Evolutionary conservation across 2,329 filamentous ascomycete species (phyloP).

Genomic region (Nakataea oryzae): DNA sequence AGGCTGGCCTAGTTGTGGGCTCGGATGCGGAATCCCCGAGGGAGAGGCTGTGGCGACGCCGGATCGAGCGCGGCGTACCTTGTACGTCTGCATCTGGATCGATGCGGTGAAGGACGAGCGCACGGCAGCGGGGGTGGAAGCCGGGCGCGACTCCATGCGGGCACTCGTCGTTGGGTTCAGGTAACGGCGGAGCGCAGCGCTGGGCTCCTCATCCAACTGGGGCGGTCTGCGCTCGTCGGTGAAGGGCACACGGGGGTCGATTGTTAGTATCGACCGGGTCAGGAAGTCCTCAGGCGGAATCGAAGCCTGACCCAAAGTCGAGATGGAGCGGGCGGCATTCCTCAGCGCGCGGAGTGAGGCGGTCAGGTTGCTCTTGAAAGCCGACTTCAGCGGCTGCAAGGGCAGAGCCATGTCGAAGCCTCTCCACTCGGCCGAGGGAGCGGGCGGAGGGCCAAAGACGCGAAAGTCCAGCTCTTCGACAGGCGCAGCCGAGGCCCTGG

Average conservation of each 20-base stretch:
- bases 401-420: neutral
- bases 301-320: slow-evolving; percentile 50
- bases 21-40: slow-evolving; percentile 3
- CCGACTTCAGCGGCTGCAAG: slow-evolving; percentile 34
- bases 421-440: neutral
- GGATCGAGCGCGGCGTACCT: slow-evolving; percentile 39
- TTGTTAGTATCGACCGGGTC: slow-evolving; percentile 56
- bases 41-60: slow-evolving; percentile 11
- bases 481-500: slow-evolving; percentile 18
- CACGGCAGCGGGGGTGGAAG: slow-evolving; percentile 8
- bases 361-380: slow-evolving; percentile 60
- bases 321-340: slow-evolving; percentile 54
- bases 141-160: slow-evolving; percentile 28
- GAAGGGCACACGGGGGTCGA: slow-evolving; percentile 55
- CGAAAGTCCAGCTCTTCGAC: slow-evolving; percentile 37
- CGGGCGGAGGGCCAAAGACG: slow-evolving; percentile 28
- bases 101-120: slow-evolving; percentile 45
- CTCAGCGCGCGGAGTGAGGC: slow-evolving; percentile 54
- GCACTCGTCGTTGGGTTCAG: slow-evolving; percentile 51
- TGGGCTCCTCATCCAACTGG: slow-evolving; percentile 51
- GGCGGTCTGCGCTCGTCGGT: slow-evolving; percentile 58
- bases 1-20: neutral
- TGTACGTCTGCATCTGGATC: slow-evolving; percentile 65
- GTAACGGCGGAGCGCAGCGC: slow-evolving; percentile 55
- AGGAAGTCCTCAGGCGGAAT: slow-evolving; percentile 58